Conservation (phyloP, 2,329 filamentous ascomycete genomes). For the Scedosporium aurantiacum region DNA sequence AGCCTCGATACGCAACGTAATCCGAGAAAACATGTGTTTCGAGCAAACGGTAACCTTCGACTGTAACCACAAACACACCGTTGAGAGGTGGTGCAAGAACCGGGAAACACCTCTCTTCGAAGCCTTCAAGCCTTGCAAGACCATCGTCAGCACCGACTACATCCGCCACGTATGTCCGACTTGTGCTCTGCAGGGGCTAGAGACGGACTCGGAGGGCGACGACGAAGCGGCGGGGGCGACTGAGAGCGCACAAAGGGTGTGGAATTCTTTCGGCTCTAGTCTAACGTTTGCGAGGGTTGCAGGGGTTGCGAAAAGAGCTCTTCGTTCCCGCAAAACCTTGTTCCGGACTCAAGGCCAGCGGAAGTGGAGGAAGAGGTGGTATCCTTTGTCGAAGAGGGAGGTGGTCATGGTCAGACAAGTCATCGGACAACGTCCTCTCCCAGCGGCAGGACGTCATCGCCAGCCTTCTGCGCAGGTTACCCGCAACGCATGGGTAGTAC, state of each 20-base stretch:
- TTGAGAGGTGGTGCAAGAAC: neutral
- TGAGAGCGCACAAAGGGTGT: neutral
- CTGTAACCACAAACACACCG: neutral
- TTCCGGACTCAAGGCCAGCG: neutral
- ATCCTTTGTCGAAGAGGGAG: neutral
- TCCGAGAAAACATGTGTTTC: neutral
- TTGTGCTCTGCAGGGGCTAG: neutral
- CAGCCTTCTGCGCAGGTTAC: neutral
- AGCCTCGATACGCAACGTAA: neutral
- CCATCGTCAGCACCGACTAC: neutral
- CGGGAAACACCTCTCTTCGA: neutral
- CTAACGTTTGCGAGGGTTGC: neutral
- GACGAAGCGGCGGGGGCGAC: neutral
- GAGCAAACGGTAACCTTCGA: neutral
- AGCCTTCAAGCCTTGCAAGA: neutral
- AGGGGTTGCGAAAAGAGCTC: neutral
- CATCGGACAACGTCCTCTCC: neutral
- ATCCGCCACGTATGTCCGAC: neutral
- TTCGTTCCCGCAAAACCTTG: neutral
- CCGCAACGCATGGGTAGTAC: neutral
- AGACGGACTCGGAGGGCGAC: neutral
- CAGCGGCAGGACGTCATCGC: neutral
- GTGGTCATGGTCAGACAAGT: neutral
- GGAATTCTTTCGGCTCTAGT: neutral
- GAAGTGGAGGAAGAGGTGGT: neutral